Evolutionary conservation across 805 yeast species (phyloP), one percentile per base, ranked within the genome.

Genomic region (Candida ulmi): DNA sequence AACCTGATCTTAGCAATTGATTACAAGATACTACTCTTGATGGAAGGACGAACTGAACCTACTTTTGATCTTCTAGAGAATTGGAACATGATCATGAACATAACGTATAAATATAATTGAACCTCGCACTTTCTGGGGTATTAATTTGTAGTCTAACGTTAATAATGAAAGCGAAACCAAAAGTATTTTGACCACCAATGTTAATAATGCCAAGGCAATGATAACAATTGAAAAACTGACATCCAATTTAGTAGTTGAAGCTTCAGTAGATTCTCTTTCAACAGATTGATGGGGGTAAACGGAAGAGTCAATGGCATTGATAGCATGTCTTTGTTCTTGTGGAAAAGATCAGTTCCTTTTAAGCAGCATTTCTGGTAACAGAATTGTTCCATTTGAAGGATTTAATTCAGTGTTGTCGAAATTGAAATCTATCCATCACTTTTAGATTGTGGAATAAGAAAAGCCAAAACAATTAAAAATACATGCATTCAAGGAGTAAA

Each of bases 351-450:
- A 63, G 65, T 44, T 63, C 72, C n/a, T 65, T 59, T 40, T 61
- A 58, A 15, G 74, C 67, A 8, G 85, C 78, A 38, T 70, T 69
- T 41, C 69, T 70, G 42, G 68, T 62, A 13, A 79, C 80, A 58
- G 71, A 83, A 61, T 83, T 83, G 40, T 67, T 64, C 37, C 81
- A 72, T 17, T n/a, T 50, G 48, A 83, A 81, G 6, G 80, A 72
- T 58, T 78, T 76, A 51, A 84, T 74, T 91, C 93, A 84, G 66
- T 78, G 76, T 37, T 93, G 87, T 57, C 78, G 85, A 57, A 39
- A 72, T 76, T 46, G 72, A 68, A 30, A 81, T 66, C 35, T 65
- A 56, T 41, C 70, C 71, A 54, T 77, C 82, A 26, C 59, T 59
- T 33, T 64, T 46, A 6, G 85, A 75, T 17, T 85, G 76, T 47